Base-by-base conservation (phyloP, 139 green algal genomes). In the Chlorella sp. region DNA sequence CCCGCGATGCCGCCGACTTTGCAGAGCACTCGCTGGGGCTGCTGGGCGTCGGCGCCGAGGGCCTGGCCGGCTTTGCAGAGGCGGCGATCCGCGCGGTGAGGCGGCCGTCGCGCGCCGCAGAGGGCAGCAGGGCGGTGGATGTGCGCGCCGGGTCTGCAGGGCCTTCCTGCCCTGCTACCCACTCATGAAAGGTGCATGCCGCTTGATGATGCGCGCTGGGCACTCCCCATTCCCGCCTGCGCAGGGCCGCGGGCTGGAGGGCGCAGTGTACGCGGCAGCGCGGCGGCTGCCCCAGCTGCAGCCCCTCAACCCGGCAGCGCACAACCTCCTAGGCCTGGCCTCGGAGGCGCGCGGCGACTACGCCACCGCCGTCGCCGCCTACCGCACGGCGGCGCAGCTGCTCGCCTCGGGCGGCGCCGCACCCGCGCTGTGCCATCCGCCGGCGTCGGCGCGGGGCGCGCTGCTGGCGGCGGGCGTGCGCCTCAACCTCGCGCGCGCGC, bases 281-380 rank as follows among this genome's bases (percentile, higher is more conserved):
- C 40, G 33, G 61, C 88, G 90, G 74, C 70, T 73, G 2, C 73
- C 72, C 0, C 58, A 74, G 23, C 78, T 84, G 60, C 79, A 90
- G 71, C 91, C 91, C 1, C 86, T 90, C 70, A 85, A 90, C 51
- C 65, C 84, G 17, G 77, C 85, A 1, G 88, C 88, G 0, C 76
- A 87, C 63, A 85, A 88, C 51, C 61, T 77, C 0, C 46, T 84
- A 21, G 90, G 81, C 0, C 80, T 92, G 53, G 84, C 79, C 15
- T 64, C 56, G 31, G 89, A 95, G 77, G 84, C 84, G 29, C 73
- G 85, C 2, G 83, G 85, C 7, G 46, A 84, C 33, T 46, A 41
- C 8, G 35, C 40, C 0, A 75, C 63, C 0, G 86, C 90, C 0
- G 77, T 72, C 0, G 27, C 40, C 4, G 75, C 70, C 0, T 84